phyloP scores from a whole-genome alignment of 495 filamentous ascomycete genomes.

The Xylaria palmicola region DNA sequence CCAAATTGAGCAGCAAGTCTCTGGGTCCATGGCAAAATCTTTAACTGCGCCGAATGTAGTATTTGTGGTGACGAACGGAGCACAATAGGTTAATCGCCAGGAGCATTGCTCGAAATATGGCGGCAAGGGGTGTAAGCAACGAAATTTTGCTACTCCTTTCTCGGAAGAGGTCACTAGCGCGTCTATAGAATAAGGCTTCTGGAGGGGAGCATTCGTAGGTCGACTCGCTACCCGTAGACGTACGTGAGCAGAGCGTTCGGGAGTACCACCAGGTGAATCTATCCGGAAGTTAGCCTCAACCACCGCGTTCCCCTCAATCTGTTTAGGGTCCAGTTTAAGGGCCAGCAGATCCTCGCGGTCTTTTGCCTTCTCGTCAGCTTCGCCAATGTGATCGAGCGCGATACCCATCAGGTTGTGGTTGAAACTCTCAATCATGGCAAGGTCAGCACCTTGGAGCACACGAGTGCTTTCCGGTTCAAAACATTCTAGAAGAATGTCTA shows the following conservation, averaged over 20 bases:
- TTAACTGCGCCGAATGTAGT: slow-evolving; percentile 47
- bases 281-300: slow-evolving; percentile 41
- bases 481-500: slow-evolving; percentile 45
- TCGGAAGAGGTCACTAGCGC: slow-evolving; percentile 38
- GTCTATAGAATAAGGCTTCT: slow-evolving; percentile 37
- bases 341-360: slow-evolving; percentile 31
- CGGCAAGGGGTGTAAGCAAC: slow-evolving; percentile 45
- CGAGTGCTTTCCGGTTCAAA: slow-evolving; percentile 41
- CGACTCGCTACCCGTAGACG: slow-evolving; percentile 37
- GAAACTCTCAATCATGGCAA: slow-evolving; percentile 31
- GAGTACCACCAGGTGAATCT: slow-evolving; percentile 36
- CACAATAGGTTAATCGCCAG: slow-evolving; percentile 45
- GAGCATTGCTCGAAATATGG: slow-evolving; percentile 40
- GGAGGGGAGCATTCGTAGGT: slow-evolving; percentile 35
- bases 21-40: slow-evolving; percentile 29
- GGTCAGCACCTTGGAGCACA: slow-evolving; percentile 33
- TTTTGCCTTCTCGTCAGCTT: slow-evolving; percentile 34
- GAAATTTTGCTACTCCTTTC: slow-evolving; percentile 38
- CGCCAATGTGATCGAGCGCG: slow-evolving; percentile 51
- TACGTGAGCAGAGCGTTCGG: slow-evolving; percentile 40
- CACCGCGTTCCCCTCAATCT: slow-evolving; percentile 22
- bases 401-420: slow-evolving; percentile 43
- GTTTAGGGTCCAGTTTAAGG: slow-evolving; percentile 22
- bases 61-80: slow-evolving; percentile 46
- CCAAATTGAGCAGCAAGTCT: slow-evolving; percentile 32